phyloP scores from a whole-genome alignment of 176 grass and related monocot genomes.

The Otatea glauca region DNA sequence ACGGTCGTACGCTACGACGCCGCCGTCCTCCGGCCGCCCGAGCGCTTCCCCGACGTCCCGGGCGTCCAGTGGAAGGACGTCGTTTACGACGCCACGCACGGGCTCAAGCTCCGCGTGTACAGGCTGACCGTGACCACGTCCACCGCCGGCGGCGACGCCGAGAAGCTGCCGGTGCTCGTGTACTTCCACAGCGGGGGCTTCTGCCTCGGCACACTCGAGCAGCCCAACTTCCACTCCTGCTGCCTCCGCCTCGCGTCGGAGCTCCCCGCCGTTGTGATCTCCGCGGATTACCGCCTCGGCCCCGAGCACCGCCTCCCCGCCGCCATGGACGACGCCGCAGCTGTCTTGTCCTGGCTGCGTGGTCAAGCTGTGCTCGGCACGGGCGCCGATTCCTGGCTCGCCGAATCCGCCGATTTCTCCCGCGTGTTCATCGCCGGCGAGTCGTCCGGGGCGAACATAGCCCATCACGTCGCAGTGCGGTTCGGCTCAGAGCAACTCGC shows the following conservation, averaged over 20 bases:
- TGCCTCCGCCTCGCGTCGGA: slow-evolving; percentile 61
- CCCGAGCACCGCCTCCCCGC: slow-evolving; percentile 92
- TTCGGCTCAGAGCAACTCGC: too few relatives aligned
- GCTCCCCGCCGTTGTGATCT: slow-evolving; percentile 45
- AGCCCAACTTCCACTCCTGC: slow-evolving; percentile 48
- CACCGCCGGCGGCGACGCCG: neutral
- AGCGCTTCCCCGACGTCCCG: neutral
- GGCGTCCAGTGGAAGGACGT: slow-evolving; percentile 47
- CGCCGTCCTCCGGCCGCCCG: neutral
- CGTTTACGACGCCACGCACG: slow-evolving; percentile 6
- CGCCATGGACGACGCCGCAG: slow-evolving; percentile 11
- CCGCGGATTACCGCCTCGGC: slow-evolving; percentile 81
- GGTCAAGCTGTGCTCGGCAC: too few relatives aligned
- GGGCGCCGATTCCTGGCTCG: too few relatives aligned
- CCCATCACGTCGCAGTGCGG: too few relatives aligned
- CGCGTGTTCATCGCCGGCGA: too few relatives aligned
- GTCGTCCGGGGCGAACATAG: too few relatives aligned
- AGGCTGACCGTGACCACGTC: neutral
- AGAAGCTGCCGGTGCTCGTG: slow-evolving; percentile 46
- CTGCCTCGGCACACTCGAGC: slow-evolving; percentile 19
- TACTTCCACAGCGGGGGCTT: slow-evolving; percentile 50
- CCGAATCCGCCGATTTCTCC: too few relatives aligned
- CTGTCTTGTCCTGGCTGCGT: too few relatives aligned
- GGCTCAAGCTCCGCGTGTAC: slow-evolving; percentile 22
- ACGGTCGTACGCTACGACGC: slow-evolving; percentile 37